Percentiles rank a stretch among this genome's conserved stretches.
These are phyloP conservation scores for Rhodotorula graminis DNA, from an alignment of 768 basidiomycete species.

Conservation along the genomic window DNA sequence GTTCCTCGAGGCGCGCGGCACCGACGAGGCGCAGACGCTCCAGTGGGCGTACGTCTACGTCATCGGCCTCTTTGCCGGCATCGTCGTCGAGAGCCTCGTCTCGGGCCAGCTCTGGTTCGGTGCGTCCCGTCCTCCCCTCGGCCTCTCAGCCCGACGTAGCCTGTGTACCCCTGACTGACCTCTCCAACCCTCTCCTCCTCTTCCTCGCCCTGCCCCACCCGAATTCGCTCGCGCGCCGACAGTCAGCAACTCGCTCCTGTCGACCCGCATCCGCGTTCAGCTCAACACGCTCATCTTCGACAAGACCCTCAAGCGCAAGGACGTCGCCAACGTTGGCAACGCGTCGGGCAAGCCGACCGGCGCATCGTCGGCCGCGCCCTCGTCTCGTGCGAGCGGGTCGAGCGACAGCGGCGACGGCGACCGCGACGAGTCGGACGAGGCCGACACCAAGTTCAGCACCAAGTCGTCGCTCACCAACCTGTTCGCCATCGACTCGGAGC, in stretches of 20 bases:
- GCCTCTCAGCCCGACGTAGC: neutral
- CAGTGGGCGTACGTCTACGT: conserved; percentile 36
- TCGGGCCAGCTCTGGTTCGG: conserved; percentile 37
- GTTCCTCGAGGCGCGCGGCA: conserved; percentile 33
- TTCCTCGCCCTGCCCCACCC: no score
- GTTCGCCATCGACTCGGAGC: conserved; percentile 40
- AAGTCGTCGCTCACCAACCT: conserved; percentile 39
- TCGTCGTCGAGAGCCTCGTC: conserved; percentile 33
- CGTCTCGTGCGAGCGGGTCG: neutral
- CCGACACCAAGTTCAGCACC: conserved; percentile 28
- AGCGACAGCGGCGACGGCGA: neutral
- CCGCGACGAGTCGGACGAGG: conserved; percentile 5
- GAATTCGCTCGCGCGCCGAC: neutral
- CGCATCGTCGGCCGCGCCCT: neutral
- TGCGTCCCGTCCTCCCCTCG: neutral
- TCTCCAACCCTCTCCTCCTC: no score
- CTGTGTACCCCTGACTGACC: neutral
- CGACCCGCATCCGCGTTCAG: conserved; percentile 39
- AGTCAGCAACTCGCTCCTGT: conserved; percentile 34
- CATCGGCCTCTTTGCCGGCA: conserved; percentile 31
- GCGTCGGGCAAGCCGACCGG: conserved; percentile 20
- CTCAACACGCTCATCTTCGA: conserved; percentile 43
- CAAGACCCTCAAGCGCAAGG: conserved; percentile 42
- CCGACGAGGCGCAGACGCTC: neutral
- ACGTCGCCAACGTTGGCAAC: conserved; percentile 10